These are phyloP conservation scores for Dothistroma septosporum DNA, from an alignment of 2,329 filamentous ascomycete genomes.

Conservation along the genomic window DNA sequence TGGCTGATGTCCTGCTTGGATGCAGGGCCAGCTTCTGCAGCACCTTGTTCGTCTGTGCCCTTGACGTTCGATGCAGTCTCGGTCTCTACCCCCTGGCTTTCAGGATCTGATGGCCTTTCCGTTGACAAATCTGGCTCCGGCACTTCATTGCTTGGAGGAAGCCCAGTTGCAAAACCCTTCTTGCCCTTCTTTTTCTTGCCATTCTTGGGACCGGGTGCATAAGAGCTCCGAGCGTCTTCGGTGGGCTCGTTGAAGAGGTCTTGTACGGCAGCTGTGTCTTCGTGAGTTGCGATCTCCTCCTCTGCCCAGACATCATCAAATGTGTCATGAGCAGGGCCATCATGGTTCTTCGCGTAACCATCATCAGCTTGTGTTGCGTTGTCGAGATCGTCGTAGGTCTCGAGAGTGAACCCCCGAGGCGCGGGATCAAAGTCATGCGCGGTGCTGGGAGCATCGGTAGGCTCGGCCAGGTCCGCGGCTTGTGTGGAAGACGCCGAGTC, in stretches of 20 bases:
- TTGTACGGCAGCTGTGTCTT: constrained; percentile 7
- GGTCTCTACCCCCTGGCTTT: not conserved
- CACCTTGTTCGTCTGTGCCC: not conserved
- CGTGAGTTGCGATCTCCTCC: constrained; percentile 7
- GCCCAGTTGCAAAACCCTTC: constrained; percentile 1
- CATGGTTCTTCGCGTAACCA: not conserved
- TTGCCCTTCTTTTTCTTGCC: constrained; percentile 27
- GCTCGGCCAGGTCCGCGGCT: not conserved
- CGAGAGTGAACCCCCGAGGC: not conserved
- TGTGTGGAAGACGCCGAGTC: not conserved
- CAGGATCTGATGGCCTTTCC: not conserved
- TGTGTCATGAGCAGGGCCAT: not conserved
- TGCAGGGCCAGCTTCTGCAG: not conserved
- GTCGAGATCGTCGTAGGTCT: not conserved
- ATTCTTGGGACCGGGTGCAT: constrained; percentile 12
- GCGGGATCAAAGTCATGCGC: not conserved
- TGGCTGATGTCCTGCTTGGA: not conserved
- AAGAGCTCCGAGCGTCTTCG: constrained; percentile 7
- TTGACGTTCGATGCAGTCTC: not conserved
- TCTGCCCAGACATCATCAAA: constrained; percentile 7
- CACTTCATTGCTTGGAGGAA: not conserved
- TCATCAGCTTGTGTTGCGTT: not conserved
- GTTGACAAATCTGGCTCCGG: not conserved
- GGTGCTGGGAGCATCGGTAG: not conserved
- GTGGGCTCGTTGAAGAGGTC: constrained; percentile 7